A percentile compares a stretch with the other conserved stretches of the same genome.
phyloP scores from a whole-genome alignment of 169 alveolate species.

The Blepharisma undulans region DNA sequence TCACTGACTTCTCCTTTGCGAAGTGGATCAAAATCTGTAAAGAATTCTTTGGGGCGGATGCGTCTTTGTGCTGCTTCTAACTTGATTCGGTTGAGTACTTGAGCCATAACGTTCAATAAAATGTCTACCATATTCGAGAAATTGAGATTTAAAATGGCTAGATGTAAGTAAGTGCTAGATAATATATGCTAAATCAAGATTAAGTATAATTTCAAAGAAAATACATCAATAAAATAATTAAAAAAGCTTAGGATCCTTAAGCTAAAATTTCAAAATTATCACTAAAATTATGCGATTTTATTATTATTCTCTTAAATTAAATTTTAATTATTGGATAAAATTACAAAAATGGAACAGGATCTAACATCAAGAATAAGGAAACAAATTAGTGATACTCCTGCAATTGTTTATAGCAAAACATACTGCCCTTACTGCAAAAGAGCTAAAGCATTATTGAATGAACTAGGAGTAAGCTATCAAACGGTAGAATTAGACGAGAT shows the following conservation, averaged over 20 bases:
- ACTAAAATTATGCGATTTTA: background rate
- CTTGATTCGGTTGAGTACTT: constrained; percentile 21
- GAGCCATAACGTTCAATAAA: constrained; percentile 19
- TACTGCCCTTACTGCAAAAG: constrained; percentile 30
- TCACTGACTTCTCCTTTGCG: constrained; percentile 84
- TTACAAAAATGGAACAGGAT: background rate
- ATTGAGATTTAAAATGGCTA: background rate
- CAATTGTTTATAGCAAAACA: constrained; percentile 20
- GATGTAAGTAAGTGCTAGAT: background rate
- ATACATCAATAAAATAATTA: too few species aligned
- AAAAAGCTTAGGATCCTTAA: background rate
- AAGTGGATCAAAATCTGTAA: constrained; percentile 77
- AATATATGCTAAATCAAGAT: background rate
- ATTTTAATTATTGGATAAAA: background rate
- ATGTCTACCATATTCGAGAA: background rate
- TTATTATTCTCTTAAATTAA: too few species aligned
- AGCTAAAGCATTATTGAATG: background rate
- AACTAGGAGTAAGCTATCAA: background rate
- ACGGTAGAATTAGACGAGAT: background rate
- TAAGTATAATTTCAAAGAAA: too few species aligned
- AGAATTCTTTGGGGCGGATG: constrained; percentile 79
- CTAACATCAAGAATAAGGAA: background rate
- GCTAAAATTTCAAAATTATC: background rate
- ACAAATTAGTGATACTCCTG: background rate
- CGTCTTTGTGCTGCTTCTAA: constrained; percentile 73